Evolutionary conservation across 2,329 filamentous ascomycete species (phyloP), one percentile per base, ranked within the genome.

Genomic region (Elsinoe arachidis): DNA sequence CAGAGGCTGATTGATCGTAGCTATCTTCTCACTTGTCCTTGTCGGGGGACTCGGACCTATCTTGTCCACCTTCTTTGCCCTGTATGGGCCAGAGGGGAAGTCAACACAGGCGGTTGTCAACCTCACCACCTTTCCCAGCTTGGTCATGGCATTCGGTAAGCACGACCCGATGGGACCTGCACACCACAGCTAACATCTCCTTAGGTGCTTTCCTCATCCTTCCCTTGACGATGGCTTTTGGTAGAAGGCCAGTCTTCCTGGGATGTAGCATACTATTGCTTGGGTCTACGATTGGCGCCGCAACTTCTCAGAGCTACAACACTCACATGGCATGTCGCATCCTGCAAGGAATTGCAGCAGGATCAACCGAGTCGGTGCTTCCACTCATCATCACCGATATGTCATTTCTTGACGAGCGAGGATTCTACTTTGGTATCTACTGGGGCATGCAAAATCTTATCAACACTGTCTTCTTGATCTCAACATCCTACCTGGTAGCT

Each of bases 21-120:
- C 60, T 2, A 63, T 68, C 47, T 65, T 67, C 58, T 63, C 63
- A 1, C 58, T 80, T 72, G 76, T 77, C 38, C 72, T 80, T 52
- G 73, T 79, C 41, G 76, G 78, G 65, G 78, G 78, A 55, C 69
- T 80, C 4, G 78, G 72, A 2, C 62, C 70, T 0, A 69, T 73
- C 26, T 61, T 74, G 9, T 62, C 63, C 0, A 62, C 66, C 12
- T 71, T 73, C 56, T 65, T 71, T 26, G 61, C 63, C 37, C 58
- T 69, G 9, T 73, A 73, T 46, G 56, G 58, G 1, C 61, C 64
- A 30, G 19, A 60, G 53, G 61, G 71, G 35, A 61, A 63, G 21
- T 44, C 63, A 2, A 37, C 58, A 5, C 57, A 61, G 5, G 57
- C 72, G 10, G 63, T 72, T 1, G 65, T 69, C 44, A 68, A 69